phyloP scores from a whole-genome alignment of 1,139 yeast genomes.

The Williopsis jadinii region DNA sequence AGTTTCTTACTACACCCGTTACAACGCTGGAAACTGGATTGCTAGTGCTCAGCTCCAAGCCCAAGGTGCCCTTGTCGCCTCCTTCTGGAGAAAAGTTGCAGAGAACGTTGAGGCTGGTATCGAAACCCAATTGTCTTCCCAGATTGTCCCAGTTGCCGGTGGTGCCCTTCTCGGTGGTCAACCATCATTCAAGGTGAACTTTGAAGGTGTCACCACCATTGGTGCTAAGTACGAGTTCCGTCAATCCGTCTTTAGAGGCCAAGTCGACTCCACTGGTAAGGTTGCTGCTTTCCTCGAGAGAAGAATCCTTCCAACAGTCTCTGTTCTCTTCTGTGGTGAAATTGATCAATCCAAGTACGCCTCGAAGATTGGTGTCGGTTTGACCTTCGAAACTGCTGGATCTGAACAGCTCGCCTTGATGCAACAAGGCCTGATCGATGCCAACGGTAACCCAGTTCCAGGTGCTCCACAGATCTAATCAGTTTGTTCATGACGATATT shows the following conservation, averaged over 20 bases:
- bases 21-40: constrained; percentile 82
- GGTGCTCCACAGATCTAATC: constrained; percentile 46
- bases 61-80: constrained; percentile 81
- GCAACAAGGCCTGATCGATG: constrained; percentile 77
- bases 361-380: constrained; percentile 85
- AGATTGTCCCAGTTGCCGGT: constrained; percentile 62
- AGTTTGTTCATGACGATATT: too few species aligned
- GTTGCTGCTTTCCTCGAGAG: constrained; percentile 88
- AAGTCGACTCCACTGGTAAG: constrained; percentile 85
- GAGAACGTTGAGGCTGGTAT: constrained; percentile 96
- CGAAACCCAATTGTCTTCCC: constrained; percentile 81
- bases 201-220: constrained; percentile 87
- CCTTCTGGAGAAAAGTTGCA: constrained; percentile 91
- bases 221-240: constrained; percentile 99
- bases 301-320: constrained; percentile 86
- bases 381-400: constrained; percentile 93
- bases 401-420: constrained; percentile 70
- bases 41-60: constrained; percentile 94
- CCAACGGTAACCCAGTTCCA: constrained; percentile 78
- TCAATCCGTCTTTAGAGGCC: constrained; percentile 94
- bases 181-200: constrained; percentile 70
- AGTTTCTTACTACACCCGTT: constrained; percentile 85
- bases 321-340: constrained; percentile 88
- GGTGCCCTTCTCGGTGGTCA: constrained; percentile 81
- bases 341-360: constrained; percentile 84